phyloP scores from a whole-genome alignment of 768 basidiomycete genomes.

The Serendipita sp. region DNA sequence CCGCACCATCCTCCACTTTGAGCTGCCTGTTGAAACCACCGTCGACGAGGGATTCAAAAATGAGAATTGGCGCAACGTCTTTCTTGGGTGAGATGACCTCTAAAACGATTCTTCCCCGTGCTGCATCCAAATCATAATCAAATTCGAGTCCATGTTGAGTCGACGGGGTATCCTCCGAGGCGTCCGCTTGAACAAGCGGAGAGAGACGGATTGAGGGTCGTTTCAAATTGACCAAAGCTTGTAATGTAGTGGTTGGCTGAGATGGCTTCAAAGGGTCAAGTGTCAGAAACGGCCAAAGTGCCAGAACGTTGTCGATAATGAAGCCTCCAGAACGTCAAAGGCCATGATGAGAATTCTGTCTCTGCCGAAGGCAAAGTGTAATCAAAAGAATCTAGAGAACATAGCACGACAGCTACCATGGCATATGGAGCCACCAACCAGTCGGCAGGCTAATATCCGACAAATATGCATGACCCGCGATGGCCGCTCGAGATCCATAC shows the following conservation, averaged over 20 bases:
- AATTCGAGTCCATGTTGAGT: conserved; percentile 68
- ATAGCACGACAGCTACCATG: too few species aligned
- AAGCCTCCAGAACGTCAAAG: too few species aligned
- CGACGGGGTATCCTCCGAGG: conserved; percentile 29
- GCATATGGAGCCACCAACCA: too few species aligned
- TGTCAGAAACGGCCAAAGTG: too few species aligned
- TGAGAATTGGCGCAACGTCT: conserved; percentile 23
- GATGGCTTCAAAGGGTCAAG: conserved; percentile 32
- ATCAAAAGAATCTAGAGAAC: too few species aligned
- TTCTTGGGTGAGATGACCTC: conserved; percentile 51
- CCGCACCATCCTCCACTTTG: conserved; percentile 59
- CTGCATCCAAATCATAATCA: conserved; percentile 81
- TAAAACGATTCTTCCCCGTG: conserved; percentile 67
- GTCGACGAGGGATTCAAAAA: conserved; percentile 40
- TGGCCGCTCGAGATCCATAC: too few species aligned
- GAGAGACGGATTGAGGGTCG: conserved; percentile 71
- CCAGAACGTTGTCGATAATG: too few species aligned
- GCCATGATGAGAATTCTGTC: too few species aligned
- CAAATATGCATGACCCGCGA: too few species aligned
- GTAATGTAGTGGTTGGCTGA: conserved; percentile 82
- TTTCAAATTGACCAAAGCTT: conserved; percentile 89
- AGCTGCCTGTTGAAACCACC: conserved; percentile 73
- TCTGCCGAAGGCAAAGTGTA: too few species aligned
- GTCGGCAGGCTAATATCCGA: too few species aligned
- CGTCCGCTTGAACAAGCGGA: conserved; percentile 31